Evolutionary conservation across 441 rosid species (phyloP).

Genomic region (Syzygium syzygioides): DNA sequence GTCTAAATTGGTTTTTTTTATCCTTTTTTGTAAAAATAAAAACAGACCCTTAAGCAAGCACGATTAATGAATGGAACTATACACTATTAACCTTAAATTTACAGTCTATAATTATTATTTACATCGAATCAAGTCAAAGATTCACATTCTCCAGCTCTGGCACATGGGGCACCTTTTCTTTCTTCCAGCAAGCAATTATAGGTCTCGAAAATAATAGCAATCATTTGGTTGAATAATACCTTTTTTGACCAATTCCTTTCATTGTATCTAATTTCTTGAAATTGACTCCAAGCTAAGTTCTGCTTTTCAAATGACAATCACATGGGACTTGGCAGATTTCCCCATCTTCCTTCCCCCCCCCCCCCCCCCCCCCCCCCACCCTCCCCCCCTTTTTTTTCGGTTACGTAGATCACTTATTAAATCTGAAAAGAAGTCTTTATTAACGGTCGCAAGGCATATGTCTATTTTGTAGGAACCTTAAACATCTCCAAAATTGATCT

Average conservation of each 20-base stretch:
- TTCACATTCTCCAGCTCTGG: not conserved
- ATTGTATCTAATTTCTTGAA: not conserved
- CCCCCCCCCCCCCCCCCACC: too few species aligned
- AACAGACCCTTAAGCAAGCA: too few species aligned
- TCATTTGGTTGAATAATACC: not conserved
- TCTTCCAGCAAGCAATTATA: not conserved
- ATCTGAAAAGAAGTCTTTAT: not conserved
- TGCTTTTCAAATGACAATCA: not conserved
- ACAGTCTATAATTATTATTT: not conserved
- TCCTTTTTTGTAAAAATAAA: too few species aligned
- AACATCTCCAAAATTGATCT: not conserved
- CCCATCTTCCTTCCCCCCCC: not conserved
- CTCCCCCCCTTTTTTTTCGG: not conserved
- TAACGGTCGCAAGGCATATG: not conserved
- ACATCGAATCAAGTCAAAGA: not conserved
- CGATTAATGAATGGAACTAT: not conserved
- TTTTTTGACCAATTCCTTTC: not conserved
- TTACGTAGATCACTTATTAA: not conserved
- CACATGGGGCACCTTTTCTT: not conserved
- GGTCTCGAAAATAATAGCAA: not conserved
- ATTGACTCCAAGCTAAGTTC: not conserved
- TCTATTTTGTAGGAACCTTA: not conserved
- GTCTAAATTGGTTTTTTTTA: too few species aligned
- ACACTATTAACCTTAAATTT: not conserved
- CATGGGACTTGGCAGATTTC: not conserved